Evolutionary conservation across 306 rosid species (phyloP).

Genomic region (Fagus crenata): DNA sequence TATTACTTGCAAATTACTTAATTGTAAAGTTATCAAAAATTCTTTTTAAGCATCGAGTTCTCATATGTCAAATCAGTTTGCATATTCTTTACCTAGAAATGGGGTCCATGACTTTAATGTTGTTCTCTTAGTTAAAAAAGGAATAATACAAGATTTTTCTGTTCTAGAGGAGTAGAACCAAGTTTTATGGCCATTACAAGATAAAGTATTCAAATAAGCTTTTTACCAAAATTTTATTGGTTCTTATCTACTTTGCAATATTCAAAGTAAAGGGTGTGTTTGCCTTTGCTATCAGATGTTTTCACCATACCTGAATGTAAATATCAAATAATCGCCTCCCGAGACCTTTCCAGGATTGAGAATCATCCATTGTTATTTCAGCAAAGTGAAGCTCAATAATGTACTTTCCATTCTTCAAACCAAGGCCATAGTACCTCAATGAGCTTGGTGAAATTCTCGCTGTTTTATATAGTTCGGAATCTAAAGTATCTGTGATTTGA

Average conservation of each 20-base stretch:
- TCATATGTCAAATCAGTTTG: background rate
- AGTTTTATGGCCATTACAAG: background rate
- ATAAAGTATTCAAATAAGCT: background rate
- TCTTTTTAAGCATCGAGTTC: background rate
- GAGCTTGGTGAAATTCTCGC: slow-evolving; percentile 44
- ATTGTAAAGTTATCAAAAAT: background rate
- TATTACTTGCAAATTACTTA: background rate
- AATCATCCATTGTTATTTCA: slow-evolving; percentile 38
- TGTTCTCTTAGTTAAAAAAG: background rate
- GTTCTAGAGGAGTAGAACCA: background rate
- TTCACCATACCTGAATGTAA: slow-evolving; percentile 39
- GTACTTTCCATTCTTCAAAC: slow-evolving; percentile 32
- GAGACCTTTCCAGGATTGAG: slow-evolving; percentile 39
- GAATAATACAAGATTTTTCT: background rate
- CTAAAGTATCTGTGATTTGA: slow-evolving; percentile 32
- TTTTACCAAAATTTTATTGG: background rate
- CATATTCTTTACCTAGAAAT: background rate
- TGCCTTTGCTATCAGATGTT: background rate
- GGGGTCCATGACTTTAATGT: background rate
- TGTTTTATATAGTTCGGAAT: slow-evolving; percentile 38
- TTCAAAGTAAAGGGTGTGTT: background rate
- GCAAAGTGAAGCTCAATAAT: slow-evolving; percentile 42
- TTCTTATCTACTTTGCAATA: background rate
- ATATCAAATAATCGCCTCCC: slow-evolving; percentile 44
- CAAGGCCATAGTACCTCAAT: slow-evolving; percentile 40